Percentiles rank a stretch among this genome's conserved stretches.
Conservation (phyloP, 768 basidiomycete genomes). For the Lactarius evosmus region DNA sequence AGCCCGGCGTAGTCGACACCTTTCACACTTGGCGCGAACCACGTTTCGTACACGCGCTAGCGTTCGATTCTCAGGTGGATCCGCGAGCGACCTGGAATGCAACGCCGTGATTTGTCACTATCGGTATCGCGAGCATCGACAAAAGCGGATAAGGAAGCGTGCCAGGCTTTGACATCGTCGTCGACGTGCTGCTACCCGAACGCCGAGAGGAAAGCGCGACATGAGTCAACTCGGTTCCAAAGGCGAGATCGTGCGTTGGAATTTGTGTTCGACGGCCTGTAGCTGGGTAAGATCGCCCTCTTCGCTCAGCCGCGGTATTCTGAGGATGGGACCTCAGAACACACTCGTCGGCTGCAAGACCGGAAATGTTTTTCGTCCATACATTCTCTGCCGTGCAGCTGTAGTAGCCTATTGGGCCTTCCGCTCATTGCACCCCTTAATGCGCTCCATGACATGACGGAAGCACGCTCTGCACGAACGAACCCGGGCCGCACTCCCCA, state of each 20-base stretch:
- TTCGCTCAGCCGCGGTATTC: constrained; percentile 75
- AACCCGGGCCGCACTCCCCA: constrained; percentile 83
- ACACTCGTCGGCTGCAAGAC: constrained; percentile 80
- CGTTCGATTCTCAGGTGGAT: constrained; percentile 90
- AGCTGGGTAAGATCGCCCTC: constrained; percentile 79
- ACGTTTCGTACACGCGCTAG: constrained; percentile 88
- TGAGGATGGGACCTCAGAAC: constrained; percentile 38
- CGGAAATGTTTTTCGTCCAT: constrained; percentile 92
- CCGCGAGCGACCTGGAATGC: constrained; percentile 53
- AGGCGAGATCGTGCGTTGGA: constrained; percentile 81
- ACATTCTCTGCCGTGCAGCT: constrained; percentile 79
- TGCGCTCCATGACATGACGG: constrained; percentile 74
- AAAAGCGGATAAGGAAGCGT: constrained; percentile 1
- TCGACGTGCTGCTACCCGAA: constrained; percentile 77
- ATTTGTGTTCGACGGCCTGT: constrained; percentile 72
- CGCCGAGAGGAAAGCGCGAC: constrained; percentile 70
- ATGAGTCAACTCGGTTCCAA: constrained; percentile 77
- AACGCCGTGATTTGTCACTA: constrained; percentile 70
- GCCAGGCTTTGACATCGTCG: constrained; percentile 58
- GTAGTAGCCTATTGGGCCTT: constrained; percentile 79
- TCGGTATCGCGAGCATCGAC: constrained; percentile 46
- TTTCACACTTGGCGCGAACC: constrained; percentile 64
- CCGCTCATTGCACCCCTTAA: constrained; percentile 77
- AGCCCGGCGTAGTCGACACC: constrained; percentile 78
- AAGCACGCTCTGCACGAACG: constrained; percentile 78